Conservation (phyloP, 2,329 filamentous ascomycete species). For the Fusarium sp. region DNA sequence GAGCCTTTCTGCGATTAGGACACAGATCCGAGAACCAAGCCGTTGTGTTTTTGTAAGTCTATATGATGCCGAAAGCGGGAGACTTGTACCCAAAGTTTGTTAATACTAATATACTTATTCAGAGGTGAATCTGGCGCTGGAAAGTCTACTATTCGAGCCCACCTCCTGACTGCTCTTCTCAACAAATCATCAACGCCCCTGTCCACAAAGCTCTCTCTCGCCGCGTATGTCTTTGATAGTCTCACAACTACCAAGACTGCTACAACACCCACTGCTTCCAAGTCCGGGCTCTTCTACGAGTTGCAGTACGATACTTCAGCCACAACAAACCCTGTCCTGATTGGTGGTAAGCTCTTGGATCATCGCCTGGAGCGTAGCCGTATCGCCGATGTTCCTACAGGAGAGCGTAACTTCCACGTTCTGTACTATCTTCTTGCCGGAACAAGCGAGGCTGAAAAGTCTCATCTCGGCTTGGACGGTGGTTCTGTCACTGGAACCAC, state of each 20-base stretch:
- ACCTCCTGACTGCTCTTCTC: conserved; percentile 85
- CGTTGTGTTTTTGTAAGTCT: conserved; percentile 84
- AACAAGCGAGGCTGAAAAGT: conserved; percentile 89
- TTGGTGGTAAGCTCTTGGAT: conserved; percentile 94
- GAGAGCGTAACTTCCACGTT: conserved; percentile 95
- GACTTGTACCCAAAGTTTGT: conserved; percentile 4
- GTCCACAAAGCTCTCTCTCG: conserved; percentile 91
- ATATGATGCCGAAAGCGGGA: not conserved
- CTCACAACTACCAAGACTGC: conserved; percentile 97
- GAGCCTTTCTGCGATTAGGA: conserved; percentile 86
- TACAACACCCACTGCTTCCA: conserved; percentile 94
- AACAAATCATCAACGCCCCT: conserved; percentile 92
- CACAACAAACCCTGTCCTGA: conserved; percentile 83
- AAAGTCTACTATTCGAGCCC: conserved; percentile 93
- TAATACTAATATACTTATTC: conserved; percentile 41
- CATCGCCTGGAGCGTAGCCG: conserved; percentile 92
- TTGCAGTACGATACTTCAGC: conserved; percentile 95
- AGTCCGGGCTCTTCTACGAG: conserved; percentile 94
- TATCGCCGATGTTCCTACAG: conserved; percentile 90
- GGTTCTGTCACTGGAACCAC: conserved; percentile 59
- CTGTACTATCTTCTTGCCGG: conserved; percentile 95
- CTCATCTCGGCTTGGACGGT: conserved; percentile 76
- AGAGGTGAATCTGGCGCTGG: conserved; percentile 96
- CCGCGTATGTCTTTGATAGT: conserved; percentile 94
- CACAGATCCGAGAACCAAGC: conserved; percentile 93